Evolutionary conservation across 2,329 filamentous ascomycete genomes (phyloP).

Genomic region (Hypoxylon sp.): DNA sequence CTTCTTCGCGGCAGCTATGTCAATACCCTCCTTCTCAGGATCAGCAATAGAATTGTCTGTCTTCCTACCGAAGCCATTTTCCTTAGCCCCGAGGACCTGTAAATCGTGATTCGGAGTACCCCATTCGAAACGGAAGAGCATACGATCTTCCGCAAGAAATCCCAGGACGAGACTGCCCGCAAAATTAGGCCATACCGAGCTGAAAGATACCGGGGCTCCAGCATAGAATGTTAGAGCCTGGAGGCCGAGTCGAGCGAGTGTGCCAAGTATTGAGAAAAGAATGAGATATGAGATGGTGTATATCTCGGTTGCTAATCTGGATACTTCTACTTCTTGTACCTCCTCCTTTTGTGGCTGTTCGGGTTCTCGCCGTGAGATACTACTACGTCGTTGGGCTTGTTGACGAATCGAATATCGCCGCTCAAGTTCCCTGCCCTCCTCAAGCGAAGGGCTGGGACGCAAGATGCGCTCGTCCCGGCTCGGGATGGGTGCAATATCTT

Average conservation of each 20-base stretch:
- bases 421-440: constrained; percentile 55
- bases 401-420: constrained; percentile 46
- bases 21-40: constrained; percentile 46
- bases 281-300: constrained; percentile 87
- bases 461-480: constrained; percentile 58
- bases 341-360: constrained; percentile 34
- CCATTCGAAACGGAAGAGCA: constrained; percentile 80
- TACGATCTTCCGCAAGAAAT: constrained; percentile 84
- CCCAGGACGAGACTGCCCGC: constrained; percentile 86
- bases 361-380: constrained; percentile 25
- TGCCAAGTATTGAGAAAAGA: constrained; percentile 88
- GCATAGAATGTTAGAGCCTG: constrained; percentile 85
- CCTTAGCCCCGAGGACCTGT: constrained; percentile 54
- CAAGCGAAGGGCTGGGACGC: constrained; percentile 59
- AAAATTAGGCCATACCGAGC: constrained; percentile 90
- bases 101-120: constrained; percentile 62
- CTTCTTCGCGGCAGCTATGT: constrained; percentile 66
- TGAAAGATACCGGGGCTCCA: constrained; percentile 80
- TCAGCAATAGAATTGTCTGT: constrained; percentile 46
- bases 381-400: constrained; percentile 26
- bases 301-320: constrained; percentile 68
- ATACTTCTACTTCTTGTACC: constrained; percentile 55
- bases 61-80: constrained; percentile 58
- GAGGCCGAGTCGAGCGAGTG: constrained; percentile 84
- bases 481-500: constrained; percentile 61